Evolutionary conservation across 1,284 basidiomycete species (phyloP).

Genomic region (Moesziomyces globuligerus): DNA sequence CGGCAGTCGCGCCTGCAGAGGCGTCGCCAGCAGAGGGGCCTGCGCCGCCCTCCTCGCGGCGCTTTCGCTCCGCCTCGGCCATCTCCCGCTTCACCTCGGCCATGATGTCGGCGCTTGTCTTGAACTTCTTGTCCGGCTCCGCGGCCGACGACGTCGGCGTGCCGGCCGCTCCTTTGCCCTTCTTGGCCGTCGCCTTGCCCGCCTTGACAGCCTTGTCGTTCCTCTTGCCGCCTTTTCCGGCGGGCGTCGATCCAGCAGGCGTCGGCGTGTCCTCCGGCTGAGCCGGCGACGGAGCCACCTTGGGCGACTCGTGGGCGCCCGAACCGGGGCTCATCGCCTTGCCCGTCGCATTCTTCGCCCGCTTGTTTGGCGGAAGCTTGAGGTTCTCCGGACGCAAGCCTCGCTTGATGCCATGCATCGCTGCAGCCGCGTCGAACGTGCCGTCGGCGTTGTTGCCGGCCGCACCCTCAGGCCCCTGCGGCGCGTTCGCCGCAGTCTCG

Average conservation of each 20-base stretch:
- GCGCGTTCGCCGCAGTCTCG: conserved; percentile 12
- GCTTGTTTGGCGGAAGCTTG: conserved; percentile 61
- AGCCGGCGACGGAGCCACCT: conserved; percentile 42
- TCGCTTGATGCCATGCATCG: conserved; percentile 57
- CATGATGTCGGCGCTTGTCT: conserved; percentile 62
- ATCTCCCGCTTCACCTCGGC: conserved; percentile 62
- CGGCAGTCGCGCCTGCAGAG: conserved; percentile 15
- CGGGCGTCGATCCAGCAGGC: conserved; percentile 48
- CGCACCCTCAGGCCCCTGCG: conserved; percentile 12
- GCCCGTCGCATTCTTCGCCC: conserved; percentile 41
- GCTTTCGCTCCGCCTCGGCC: conserved; percentile 54
- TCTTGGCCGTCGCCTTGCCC: conserved; percentile 38
- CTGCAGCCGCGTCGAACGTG: conserved; percentile 44
- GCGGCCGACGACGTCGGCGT: conserved; percentile 47
- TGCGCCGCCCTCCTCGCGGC: conserved; percentile 35
- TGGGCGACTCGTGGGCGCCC: conserved; percentile 48
- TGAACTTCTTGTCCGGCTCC: conserved; percentile 49
- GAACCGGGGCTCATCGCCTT: conserved; percentile 36
- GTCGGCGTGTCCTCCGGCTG: conserved; percentile 44
- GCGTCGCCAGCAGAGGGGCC: conserved; percentile 15
- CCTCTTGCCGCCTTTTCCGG: conserved; percentile 50
- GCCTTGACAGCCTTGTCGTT: conserved; percentile 34
- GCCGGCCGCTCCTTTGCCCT: conserved; percentile 41
- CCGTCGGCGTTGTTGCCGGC: conserved; percentile 28
- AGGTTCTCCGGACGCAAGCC: conserved; percentile 62